These are phyloP conservation scores for Coprinopsis strossmayeri DNA, from an alignment of 768 basidiomycete species.

Conservation along the genomic window DNA sequence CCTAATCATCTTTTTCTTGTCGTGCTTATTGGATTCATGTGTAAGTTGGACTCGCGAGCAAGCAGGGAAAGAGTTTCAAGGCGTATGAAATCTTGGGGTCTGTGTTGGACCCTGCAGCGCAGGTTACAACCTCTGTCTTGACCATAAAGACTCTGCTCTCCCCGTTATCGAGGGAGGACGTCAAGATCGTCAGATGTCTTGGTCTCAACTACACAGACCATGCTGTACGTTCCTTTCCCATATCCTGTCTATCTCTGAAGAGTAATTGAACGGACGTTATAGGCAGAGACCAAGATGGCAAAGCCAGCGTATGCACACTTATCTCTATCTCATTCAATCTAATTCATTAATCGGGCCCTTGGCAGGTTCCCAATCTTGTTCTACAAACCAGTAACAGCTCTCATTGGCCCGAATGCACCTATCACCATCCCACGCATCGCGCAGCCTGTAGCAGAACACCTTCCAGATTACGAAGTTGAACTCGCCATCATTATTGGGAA, in stretches of 20 bases:
- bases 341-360: background rate
- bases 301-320: conserved; percentile 48
- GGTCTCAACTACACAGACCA: conserved; percentile 85
- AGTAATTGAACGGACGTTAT: conserved; percentile 1
- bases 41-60: conserved; percentile 56
- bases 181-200: conserved; percentile 67
- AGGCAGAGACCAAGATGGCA: conserved; percentile 64
- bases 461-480: conserved; percentile 82
- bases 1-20: background rate
- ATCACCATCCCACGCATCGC: conserved; percentile 61
- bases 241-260: background rate
- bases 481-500: conserved; percentile 81
- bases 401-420: conserved; percentile 65
- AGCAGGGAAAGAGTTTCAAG: conserved; percentile 47
- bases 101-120: conserved; percentile 57
- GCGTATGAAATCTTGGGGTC: conserved; percentile 71
- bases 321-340: background rate
- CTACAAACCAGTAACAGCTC: conserved; percentile 66
- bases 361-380: conserved; percentile 66
- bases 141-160: conserved; percentile 68
- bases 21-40: background rate
- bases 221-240: conserved; percentile 40
- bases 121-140: conserved; percentile 54
- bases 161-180: conserved; percentile 60
- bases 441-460: conserved; percentile 63